These are phyloP conservation scores for Naganishia sp. DNA, from an alignment of 1,284 basidiomycete genomes.

Conservation along the genomic window DNA sequence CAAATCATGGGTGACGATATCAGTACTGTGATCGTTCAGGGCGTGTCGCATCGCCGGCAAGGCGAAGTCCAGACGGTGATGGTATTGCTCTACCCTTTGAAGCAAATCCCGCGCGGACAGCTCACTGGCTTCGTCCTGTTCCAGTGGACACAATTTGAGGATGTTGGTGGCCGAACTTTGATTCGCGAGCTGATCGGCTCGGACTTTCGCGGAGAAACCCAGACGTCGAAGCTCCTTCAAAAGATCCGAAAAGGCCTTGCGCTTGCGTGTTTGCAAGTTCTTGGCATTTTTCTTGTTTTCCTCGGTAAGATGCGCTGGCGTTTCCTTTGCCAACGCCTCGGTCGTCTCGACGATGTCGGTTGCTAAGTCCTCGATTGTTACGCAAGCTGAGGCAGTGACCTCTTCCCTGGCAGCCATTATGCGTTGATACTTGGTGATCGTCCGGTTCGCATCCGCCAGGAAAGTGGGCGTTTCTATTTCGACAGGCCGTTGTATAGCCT, in stretches of 20 bases:
- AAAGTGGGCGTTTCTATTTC: slow-evolving; percentile 5
- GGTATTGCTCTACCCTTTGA: slow-evolving; percentile 63
- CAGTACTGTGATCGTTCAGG: slow-evolving; percentile 71
- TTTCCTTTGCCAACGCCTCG: slow-evolving; percentile 63
- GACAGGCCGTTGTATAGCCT: slow-evolving; percentile 7
- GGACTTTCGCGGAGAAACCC: slow-evolving; percentile 73
- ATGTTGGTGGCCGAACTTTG: slow-evolving; percentile 70
- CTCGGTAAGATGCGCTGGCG: slow-evolving; percentile 61
- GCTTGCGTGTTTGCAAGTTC: slow-evolving; percentile 73
- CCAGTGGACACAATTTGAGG: slow-evolving; percentile 58
- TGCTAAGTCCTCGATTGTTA: slow-evolving; percentile 64
- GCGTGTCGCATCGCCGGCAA: slow-evolving; percentile 70
- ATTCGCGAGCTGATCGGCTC: slow-evolving; percentile 67
- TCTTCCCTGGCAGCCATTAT: slow-evolving; percentile 12
- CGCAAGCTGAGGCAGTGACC: not conserved
- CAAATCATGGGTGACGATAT: slow-evolving; percentile 81
- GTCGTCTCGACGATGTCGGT: slow-evolving; percentile 72
- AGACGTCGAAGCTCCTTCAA: slow-evolving; percentile 82
- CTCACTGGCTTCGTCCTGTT: not conserved
- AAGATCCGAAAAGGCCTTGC: slow-evolving; percentile 87
- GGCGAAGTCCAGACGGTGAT: slow-evolving; percentile 67
- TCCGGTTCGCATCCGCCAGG: slow-evolving; percentile 7
- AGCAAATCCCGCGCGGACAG: slow-evolving; percentile 31
- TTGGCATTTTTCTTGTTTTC: slow-evolving; percentile 74
- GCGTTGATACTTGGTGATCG: slow-evolving; percentile 14